phyloP scores from a whole-genome alignment of 2,329 filamentous ascomycete genomes.

The Onygena corvina region DNA sequence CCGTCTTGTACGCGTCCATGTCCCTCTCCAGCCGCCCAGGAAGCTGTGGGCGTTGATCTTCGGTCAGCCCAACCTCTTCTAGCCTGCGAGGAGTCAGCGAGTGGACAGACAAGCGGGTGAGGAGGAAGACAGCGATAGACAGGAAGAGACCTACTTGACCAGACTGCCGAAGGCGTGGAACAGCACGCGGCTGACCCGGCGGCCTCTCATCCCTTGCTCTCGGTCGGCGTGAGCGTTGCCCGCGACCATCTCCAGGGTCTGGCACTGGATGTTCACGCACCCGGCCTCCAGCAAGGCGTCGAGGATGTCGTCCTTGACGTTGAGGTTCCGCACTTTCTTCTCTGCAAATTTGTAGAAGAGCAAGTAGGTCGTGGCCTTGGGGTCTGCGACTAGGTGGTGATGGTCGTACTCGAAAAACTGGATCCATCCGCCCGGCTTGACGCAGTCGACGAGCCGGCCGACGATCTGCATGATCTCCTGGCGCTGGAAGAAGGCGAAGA shows the following conservation, averaged over 20 bases:
- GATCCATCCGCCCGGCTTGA: slow-evolving; percentile 5
- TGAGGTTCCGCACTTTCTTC: background rate
- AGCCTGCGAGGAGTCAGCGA: background rate
- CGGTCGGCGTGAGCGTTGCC: background rate
- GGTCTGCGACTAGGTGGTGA: background rate
- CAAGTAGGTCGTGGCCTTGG: background rate
- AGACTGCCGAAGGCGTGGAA: background rate
- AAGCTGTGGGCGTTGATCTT: background rate
- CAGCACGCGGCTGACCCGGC: background rate
- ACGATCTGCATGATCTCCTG: slow-evolving; percentile 5
- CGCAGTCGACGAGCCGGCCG: background rate
- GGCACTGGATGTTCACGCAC: background rate
- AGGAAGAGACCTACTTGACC: background rate
- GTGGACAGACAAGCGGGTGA: background rate
- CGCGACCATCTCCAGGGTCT: background rate
- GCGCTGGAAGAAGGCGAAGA: slow-evolving; percentile 5
- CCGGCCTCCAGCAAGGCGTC: background rate
- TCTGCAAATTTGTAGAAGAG: slow-evolving; percentile 2
- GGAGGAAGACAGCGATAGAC: background rate
- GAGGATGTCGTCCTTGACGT: background rate
- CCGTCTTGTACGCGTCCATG: slow-evolving; percentile 6
- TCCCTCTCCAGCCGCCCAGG: background rate
- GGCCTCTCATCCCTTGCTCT: background rate
- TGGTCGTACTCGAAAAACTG: slow-evolving; percentile 5
- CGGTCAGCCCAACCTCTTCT: slow-evolving; percentile 1